A percentile compares a stretch with the other conserved stretches of the same genome.
These are phyloP conservation scores for Physaria fendleri DNA, from an alignment of 345 rosid genomes.

Conservation along the genomic window DNA sequence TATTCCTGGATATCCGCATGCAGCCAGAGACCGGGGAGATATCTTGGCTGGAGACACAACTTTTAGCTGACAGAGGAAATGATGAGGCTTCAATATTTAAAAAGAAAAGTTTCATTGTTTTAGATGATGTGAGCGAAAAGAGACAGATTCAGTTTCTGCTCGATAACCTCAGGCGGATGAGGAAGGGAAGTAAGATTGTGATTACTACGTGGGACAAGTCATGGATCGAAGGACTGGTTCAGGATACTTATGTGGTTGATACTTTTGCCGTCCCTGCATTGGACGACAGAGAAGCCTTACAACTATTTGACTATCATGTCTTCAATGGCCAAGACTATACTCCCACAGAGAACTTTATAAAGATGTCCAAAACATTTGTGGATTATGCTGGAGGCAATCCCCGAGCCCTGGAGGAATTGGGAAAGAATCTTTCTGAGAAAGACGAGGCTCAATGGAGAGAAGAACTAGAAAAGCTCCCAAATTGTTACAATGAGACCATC, in stretches of 20 bases:
- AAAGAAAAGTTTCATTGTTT: background rate
- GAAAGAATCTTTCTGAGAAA: conserved; percentile 9
- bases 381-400: conserved; percentile 30
- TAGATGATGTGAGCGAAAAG: background rate
- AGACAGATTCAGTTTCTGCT: background rate
- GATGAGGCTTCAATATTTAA: too few species aligned
- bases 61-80: too few species aligned
- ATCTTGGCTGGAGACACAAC: background rate
- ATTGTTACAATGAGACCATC: background rate
- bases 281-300: background rate
- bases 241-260: background rate
- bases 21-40: too few species aligned
- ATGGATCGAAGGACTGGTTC: background rate
- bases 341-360: background rate
- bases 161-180: background rate
- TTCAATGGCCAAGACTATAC: too few species aligned
- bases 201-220: background rate
- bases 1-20: too few species aligned
- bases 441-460: conserved; percentile 4
- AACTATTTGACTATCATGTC: conserved; percentile 2
- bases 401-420: conserved; percentile 28
- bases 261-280: background rate
- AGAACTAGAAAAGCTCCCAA: background rate
- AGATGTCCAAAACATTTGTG: background rate
- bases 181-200: background rate